phyloP scores from a whole-genome alignment of 225 moss, liverwort and hornwort species.

The Straminergon stramineum region DNA sequence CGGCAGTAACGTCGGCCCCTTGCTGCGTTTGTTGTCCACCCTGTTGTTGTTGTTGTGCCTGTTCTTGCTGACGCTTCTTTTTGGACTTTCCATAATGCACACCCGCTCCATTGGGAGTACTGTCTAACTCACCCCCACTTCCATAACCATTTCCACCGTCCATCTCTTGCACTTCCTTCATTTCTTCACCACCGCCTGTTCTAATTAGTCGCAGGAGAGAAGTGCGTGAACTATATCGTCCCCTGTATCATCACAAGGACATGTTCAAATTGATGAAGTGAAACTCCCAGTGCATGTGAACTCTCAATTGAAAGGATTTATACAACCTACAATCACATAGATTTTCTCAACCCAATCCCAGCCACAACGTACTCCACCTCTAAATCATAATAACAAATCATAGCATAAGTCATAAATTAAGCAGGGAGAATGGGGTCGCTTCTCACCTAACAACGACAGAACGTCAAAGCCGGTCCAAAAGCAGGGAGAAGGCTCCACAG shows the following conservation, averaged over 20 bases:
- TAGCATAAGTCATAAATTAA: background rate
- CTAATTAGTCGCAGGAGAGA: background rate
- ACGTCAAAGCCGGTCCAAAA: background rate
- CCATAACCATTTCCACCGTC: background rate
- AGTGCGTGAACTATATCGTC: background rate
- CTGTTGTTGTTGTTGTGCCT: too few species aligned
- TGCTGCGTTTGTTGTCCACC: background rate
- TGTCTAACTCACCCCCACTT: background rate
- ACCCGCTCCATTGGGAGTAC: background rate
- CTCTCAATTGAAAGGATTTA: background rate
- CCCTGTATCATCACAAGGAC: background rate
- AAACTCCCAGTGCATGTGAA: background rate
- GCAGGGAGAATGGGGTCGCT: background rate
- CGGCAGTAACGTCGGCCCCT: too few species aligned
- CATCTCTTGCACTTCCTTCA: background rate
- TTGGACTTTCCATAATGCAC: background rate
- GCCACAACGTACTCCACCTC: background rate
- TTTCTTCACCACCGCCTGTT: background rate
- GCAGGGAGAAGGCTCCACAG: background rate
- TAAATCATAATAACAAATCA: background rate
- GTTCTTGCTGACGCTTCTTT: background rate
- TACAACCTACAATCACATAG: background rate
- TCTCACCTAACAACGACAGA: background rate
- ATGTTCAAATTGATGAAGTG: background rate
- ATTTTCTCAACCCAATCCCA: background rate